These are phyloP conservation scores for Fistulina hepatica DNA, from an alignment of 1,284 basidiomycete species.

Conservation along the genomic window DNA sequence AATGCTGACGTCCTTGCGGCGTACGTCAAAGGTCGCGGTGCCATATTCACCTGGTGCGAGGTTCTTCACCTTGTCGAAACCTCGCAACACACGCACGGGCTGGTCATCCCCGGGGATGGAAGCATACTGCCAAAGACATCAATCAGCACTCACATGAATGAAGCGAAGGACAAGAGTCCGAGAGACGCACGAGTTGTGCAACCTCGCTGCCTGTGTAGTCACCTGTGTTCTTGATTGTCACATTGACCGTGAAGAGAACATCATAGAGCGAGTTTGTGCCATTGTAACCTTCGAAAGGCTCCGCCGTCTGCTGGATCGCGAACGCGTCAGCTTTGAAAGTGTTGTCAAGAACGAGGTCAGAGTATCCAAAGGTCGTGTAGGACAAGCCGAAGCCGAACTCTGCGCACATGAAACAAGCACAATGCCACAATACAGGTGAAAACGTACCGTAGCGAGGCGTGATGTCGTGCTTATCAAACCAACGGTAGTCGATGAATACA, in stretches of 20 bases:
- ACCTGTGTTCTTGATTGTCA: slow-evolving; percentile 34
- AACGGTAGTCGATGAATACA: slow-evolving; percentile 33
- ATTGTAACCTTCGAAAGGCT: too few relatives aligned
- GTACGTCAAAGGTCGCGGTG: slow-evolving; percentile 26
- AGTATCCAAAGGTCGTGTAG: slow-evolving; percentile 40
- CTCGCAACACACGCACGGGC: slow-evolving; percentile 33
- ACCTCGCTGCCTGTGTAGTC: slow-evolving; percentile 29
- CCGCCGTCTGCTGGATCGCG: too few relatives aligned
- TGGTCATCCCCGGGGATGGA: too few relatives aligned
- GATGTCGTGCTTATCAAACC: slow-evolving; percentile 29
- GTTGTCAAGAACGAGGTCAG: slow-evolving; percentile 22
- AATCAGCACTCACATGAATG: too few relatives aligned
- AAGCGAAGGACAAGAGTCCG: slow-evolving; percentile 25
- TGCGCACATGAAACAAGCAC: not conserved
- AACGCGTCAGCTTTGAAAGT: too few relatives aligned
- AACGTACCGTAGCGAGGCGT: slow-evolving; percentile 32
- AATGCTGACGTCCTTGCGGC: slow-evolving; percentile 33
- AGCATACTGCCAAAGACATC: too few relatives aligned
- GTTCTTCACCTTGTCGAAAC: slow-evolving; percentile 31
- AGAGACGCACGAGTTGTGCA: slow-evolving; percentile 32
- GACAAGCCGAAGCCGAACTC: slow-evolving; percentile 27
- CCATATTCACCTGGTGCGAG: slow-evolving; percentile 25
- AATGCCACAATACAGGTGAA: too few relatives aligned
- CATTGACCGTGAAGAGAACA: too few relatives aligned
- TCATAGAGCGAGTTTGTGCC: too few relatives aligned